phyloP scores from a whole-genome alignment of 2,329 filamentous ascomycete species.

The Sporothrix brunneoviolacea region DNA sequence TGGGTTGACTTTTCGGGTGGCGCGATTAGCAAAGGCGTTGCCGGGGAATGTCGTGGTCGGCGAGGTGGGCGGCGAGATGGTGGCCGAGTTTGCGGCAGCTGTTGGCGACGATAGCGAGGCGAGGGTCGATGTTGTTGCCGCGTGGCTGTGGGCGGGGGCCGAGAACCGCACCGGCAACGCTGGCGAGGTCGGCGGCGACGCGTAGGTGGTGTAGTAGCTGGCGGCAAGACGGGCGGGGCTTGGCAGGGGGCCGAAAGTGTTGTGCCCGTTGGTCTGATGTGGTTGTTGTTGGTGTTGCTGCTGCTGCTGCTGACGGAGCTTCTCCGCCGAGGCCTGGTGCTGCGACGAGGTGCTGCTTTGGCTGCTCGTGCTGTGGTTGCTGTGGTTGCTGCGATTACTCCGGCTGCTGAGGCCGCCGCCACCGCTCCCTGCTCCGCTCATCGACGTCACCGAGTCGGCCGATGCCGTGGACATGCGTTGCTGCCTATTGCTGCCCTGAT shows the following conservation, averaged over 20 bases:
- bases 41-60: slow-evolving; percentile 12
- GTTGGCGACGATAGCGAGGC: no score
- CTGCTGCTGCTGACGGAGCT: background rate
- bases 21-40: slow-evolving; percentile 28
- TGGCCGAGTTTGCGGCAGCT: no score
- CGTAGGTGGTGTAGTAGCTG: background rate
- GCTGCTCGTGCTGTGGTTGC: slow-evolving; percentile 8
- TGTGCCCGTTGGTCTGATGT: no score
- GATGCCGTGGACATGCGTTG: slow-evolving; percentile 19
- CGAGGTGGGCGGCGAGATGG: no score
- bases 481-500: slow-evolving; percentile 16
- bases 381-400: background rate
- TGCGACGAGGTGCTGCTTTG: slow-evolving; percentile 2
- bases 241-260: background rate
- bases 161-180: no score
- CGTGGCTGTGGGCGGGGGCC: no score
- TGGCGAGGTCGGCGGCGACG: no score
- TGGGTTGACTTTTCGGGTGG: slow-evolving; percentile 30
- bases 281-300: background rate
- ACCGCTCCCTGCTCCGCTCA: background rate
- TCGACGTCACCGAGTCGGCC: slow-evolving; percentile 18
- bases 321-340: background rate
- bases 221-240: background rate
- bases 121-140: no score
- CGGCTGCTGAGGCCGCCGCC: background rate